Conservation (phyloP, 2,329 filamentous ascomycete species). For the Xenosphaeropsis pyriputrescens region DNA sequence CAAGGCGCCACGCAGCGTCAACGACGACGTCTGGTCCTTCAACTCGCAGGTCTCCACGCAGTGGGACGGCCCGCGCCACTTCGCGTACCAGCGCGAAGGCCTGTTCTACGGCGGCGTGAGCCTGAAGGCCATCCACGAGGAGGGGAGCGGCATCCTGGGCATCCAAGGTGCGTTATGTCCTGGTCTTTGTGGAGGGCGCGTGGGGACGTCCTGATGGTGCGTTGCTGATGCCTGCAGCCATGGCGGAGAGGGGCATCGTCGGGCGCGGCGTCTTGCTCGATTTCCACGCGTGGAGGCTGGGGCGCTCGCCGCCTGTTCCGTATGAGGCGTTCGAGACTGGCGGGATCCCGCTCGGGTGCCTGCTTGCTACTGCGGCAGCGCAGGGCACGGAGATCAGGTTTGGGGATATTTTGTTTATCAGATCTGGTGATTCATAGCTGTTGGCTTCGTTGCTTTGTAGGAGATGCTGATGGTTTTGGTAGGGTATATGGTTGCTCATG, state of each 20-base stretch:
- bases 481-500: constrained; percentile 12
- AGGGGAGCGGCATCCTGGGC: constrained; percentile 23
- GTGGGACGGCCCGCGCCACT: constrained; percentile 39
- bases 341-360: constrained; percentile 20
- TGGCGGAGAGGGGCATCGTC: constrained; percentile 36
- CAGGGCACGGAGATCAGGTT: constrained; percentile 29
- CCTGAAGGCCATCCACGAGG: constrained; percentile 18
- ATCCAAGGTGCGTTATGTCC: constrained; percentile 18
- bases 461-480: background rate
- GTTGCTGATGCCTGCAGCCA: constrained; percentile 19
- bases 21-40: constrained; percentile 45
- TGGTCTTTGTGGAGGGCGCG: background rate
- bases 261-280: constrained; percentile 38
- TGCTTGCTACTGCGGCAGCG: constrained; percentile 24
- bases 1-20: constrained; percentile 35
- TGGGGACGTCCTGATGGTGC: no score
- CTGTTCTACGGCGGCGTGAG: constrained; percentile 22
- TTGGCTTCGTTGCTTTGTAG: background rate
- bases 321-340: constrained; percentile 20
- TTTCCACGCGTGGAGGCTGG: constrained; percentile 28
- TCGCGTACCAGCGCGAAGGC: constrained; percentile 29
- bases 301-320: constrained; percentile 20
- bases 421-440: constrained; percentile 18
- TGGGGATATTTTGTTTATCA: constrained; percentile 32
- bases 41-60: constrained; percentile 40